These are phyloP conservation scores for Arachis stenosperma DNA, from an alignment of 306 rosid species.

Conservation along the genomic window DNA sequence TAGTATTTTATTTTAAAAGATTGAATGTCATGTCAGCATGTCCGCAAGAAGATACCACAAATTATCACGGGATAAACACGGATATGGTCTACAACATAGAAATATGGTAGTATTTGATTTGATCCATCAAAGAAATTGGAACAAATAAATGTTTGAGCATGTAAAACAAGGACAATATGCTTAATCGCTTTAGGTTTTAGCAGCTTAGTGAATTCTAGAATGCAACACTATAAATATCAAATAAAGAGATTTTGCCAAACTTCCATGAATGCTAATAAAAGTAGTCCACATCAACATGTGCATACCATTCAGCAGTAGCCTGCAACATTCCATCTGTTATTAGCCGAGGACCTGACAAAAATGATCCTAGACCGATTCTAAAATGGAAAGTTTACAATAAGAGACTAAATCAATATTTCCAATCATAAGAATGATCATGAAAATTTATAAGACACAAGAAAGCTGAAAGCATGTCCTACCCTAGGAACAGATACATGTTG, in stretches of 20 bases:
- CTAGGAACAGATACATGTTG: constrained; percentile 98
- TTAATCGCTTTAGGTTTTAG: too few relatives aligned
- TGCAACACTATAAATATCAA: constrained; percentile 7
- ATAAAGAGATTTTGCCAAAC: constrained; percentile 12
- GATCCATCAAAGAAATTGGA: too few relatives aligned
- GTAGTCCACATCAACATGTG: constrained; percentile 4
- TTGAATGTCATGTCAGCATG: too few relatives aligned
- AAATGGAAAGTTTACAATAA: constrained; percentile 38
- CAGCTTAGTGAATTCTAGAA: too few relatives aligned
- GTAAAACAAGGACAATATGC: too few relatives aligned
- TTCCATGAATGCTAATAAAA: constrained; percentile 4
- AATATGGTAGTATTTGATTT: too few relatives aligned
- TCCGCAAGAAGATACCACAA: too few relatives aligned
- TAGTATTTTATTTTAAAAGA: too few relatives aligned
- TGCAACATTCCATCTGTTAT: constrained; percentile 95
- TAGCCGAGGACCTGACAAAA: constrained; percentile 85
- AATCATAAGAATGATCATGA: constrained; percentile 9
- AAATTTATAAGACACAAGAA: constrained; percentile 34
- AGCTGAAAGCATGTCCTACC: constrained; percentile 51
- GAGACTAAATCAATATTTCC: constrained; percentile 18
- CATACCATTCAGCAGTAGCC: constrained; percentile 97
- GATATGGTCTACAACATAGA: too few relatives aligned
- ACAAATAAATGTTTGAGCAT: too few relatives aligned
- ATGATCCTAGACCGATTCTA: constrained; percentile 98
- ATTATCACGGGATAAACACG: too few relatives aligned